Evolutionary conservation across 1,284 basidiomycete genomes (phyloP), one percentile per base, ranked within the genome.

Genomic region (Marasmius oreades): DNA sequence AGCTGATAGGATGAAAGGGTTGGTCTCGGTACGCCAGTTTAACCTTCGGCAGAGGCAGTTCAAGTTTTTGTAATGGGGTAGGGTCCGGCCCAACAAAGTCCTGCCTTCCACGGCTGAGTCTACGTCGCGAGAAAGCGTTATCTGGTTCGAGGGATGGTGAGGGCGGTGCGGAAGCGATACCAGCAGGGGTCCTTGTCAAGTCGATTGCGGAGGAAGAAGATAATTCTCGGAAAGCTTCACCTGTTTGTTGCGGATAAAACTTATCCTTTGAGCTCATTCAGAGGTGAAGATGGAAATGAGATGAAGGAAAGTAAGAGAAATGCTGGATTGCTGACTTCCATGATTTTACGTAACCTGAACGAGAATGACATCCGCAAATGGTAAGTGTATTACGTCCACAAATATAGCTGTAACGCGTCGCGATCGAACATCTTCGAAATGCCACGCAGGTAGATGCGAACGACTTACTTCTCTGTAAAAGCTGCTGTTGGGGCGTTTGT

Each of bases 141-240:
- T 78, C 76, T 24, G 80, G 73, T 28, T 71, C 70, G 46, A 82
- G 70, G n/a, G 80, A 71, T 24, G 84, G 81, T 12, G 84, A 82
- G 26, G 68, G 63, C 16, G 79, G 74, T 26, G 76, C 73, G 37
- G 73, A 74, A 47, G 69, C 70, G 44, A 80, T 67, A 36, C 78
- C 77, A 57, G 77, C 68, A 53, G 76, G 67, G 28, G 77, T 75
- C 31, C 76, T 70, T 53, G 77, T 72, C 45, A 85, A 66, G 68
- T 86, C 79, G 58, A 85, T 66, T 51, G 80, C 83, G n/a, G 81
- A 84, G 47, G 84, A 79, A 12, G 79, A 75, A 22, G 80, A 79
- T 31, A 26, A 33, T 16, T 50, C 14, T 33, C 47, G 47, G 24
- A 26, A 33, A 31, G 31, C 14, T 50, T 26, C 47, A 31, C 47